Conservation (phyloP, 1,139 yeast species). For the Protomyces gravidus region DNA sequence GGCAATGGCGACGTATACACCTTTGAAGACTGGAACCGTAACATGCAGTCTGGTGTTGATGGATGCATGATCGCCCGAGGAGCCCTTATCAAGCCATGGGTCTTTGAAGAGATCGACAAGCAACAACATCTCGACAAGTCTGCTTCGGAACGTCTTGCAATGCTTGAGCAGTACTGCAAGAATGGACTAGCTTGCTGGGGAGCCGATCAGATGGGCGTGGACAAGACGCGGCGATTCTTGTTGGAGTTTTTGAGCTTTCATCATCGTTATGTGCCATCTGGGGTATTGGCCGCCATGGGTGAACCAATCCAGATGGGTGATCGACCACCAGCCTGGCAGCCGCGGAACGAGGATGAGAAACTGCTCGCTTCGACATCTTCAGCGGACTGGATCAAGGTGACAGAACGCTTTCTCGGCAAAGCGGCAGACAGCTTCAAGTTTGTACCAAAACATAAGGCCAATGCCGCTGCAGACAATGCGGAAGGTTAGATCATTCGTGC, state of each 20-base stretch:
- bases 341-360: conserved; percentile 92
- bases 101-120: conserved; percentile 88
- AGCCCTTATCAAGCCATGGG: conserved; percentile 97
- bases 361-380: conserved; percentile 78
- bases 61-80: conserved; percentile 98
- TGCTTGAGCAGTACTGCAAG: conserved; percentile 61
- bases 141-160: conserved; percentile 80
- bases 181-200: conserved; percentile 98
- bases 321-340: conserved; percentile 89
- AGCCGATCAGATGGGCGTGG: conserved; percentile 88
- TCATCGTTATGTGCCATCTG: conserved; percentile 90
- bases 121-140: conserved; percentile 86
- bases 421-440: conserved; percentile 70
- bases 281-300: conserved; percentile 63
- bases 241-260: conserved; percentile 94
- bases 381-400: conserved; percentile 90
- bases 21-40: conserved; percentile 81
- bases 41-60: conserved; percentile 71
- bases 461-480: conserved; percentile 58
- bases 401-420: conserved; percentile 94
- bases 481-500: conserved; percentile 28
- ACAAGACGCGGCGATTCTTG: conserved; percentile 79
- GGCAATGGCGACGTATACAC: conserved; percentile 94
- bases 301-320: conserved; percentile 86
- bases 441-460: conserved; percentile 91